Evolutionary conservation across 192 early-diverging fungal species (phyloP), one percentile per base, ranked within the genome.

Genomic region (Coemansia sp.): DNA sequence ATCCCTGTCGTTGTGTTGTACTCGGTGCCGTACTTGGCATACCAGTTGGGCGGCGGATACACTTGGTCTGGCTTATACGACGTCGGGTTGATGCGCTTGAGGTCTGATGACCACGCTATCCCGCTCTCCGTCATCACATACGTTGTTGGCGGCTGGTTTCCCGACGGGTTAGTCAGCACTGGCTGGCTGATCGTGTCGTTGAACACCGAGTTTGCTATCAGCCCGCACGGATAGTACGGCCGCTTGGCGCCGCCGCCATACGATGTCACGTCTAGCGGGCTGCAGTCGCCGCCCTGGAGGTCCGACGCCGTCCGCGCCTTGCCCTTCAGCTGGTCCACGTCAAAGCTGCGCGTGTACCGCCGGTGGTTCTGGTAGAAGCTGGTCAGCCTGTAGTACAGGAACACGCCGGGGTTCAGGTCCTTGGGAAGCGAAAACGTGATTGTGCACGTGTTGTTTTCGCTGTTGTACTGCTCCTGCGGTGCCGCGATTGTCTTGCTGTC

Each of bases 341-440:
- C 89, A 70, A 93, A 88, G 76, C 89, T 92, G 75, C 96, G 95
- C 24, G 98, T 93, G 70, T 99, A 99, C 60, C 91, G 88, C 45
- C 98, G 89, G 68, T 99, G 95, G 85, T 99, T 99, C 77, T 99
- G 98, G 78, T 97, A 99, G 80, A 99, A 99, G 78, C 97, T 95
- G 36, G 96, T 96, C 60, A 99, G 88, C 52, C 92, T 84, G 71
- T 98, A 98, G 81, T 98, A 99, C 57, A 99, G 66, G 68, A 90
- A 98, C 64, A 99, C 91, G 7, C 93, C 92, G 6, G 88, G 63
- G 52, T 85, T 86, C 75, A 98, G 71, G 38, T 78, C 70, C 62
- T 85, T 84, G 2, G 88, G 95, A 73, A 89, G 66, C 36, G 83
- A 89, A 71, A 87, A 93, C 66, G 85, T 73, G 55, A 99, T 87